phyloP scores from a whole-genome alignment of 2,329 filamentous ascomycete species.

The Sphaerostilbella broomeana region DNA sequence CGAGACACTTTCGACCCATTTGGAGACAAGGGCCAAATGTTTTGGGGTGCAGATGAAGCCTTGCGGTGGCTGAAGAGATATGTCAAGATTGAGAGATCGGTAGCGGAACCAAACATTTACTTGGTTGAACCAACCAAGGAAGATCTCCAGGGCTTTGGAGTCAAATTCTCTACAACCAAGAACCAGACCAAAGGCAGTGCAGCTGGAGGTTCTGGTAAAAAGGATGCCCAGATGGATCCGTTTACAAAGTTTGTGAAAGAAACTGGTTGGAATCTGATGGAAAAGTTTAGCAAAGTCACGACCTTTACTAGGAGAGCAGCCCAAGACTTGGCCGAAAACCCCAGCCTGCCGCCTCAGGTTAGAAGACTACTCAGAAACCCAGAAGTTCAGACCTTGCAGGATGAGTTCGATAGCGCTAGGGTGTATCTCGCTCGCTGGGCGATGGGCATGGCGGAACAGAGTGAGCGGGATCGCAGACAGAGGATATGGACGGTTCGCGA shows the following conservation, averaged over 20 bases:
- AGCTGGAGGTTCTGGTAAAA: constrained; percentile 32
- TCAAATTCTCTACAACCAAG: constrained; percentile 39
- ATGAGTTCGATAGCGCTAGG: constrained; percentile 94
- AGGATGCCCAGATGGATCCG: constrained; percentile 80
- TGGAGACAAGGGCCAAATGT: constrained; percentile 75
- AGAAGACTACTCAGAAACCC: constrained; percentile 79
- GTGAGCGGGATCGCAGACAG: constrained; percentile 77
- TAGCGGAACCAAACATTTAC: constrained; percentile 84
- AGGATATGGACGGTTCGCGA: constrained; percentile 91
- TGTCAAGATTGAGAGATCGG: constrained; percentile 73
- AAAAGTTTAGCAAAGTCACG: constrained; percentile 95
- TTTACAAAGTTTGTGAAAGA: constrained; percentile 92
- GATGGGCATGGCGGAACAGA: constrained; percentile 97
- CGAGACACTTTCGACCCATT: constrained; percentile 88
- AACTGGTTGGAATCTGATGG: constrained; percentile 90
- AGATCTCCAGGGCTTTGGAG: constrained; percentile 75
- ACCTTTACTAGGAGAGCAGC: constrained; percentile 91
- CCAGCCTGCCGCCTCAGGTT: constrained; percentile 82
- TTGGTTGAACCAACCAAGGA: constrained; percentile 81
- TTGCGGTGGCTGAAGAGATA: constrained; percentile 85
- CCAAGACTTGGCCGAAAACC: constrained; percentile 86
- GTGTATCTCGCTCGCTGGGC: constrained; percentile 95
- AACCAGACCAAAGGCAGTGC: constrained; percentile 19
- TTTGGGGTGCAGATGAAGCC: constrained; percentile 97
- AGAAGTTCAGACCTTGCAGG: constrained; percentile 89